A percentile compares a stretch with the other conserved stretches of the same genome.
Evolutionary conservation across 371 early-diverging fungal species (phyloP).

Genomic region (Mucor saturninus): DNA sequence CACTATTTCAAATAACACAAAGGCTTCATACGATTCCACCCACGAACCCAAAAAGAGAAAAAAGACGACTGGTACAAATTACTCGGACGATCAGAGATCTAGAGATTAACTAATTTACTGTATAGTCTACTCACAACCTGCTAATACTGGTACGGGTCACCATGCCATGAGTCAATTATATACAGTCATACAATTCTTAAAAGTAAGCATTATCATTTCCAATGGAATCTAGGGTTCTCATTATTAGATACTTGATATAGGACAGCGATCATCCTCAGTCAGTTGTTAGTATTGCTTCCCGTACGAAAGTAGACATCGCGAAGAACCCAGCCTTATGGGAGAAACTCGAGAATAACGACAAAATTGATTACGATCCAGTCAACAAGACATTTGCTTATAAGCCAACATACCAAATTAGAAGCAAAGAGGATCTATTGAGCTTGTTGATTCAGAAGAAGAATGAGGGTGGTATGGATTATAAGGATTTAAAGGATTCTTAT

Average conservation of each 20-base stretch:
- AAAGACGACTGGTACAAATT: conserved; percentile 39
- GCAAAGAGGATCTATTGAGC: conserved; percentile 73
- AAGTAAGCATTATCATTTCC: conserved; percentile 30
- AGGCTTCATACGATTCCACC: conserved; percentile 38
- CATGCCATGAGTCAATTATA: conserved; percentile 70
- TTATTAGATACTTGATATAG: conserved; percentile 30
- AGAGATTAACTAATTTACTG: neutral
- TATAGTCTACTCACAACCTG: conserved; percentile 61
- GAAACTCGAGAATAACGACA: conserved; percentile 65
- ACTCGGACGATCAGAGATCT: neutral
- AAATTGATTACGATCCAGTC: conserved; percentile 64
- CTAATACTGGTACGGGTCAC: conserved; percentile 60
- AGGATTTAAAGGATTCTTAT: conserved; percentile 83
- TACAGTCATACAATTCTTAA: conserved; percentile 61
- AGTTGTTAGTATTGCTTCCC: conserved; percentile 63
- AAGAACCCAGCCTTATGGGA: conserved; percentile 62
- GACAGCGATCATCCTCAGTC: conserved; percentile 69
- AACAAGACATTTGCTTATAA: conserved; percentile 73
- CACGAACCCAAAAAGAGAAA: conserved; percentile 37
- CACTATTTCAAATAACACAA: conserved; percentile 46
- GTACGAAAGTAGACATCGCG: conserved; percentile 64
- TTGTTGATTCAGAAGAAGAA: conserved; percentile 63
- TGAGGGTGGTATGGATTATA: conserved; percentile 79
- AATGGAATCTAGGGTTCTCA: neutral
- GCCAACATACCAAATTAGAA: conserved; percentile 80